Evolutionary conservation across 1,284 basidiomycete genomes (phyloP).

Genomic region (Boletellus deceptivus): DNA sequence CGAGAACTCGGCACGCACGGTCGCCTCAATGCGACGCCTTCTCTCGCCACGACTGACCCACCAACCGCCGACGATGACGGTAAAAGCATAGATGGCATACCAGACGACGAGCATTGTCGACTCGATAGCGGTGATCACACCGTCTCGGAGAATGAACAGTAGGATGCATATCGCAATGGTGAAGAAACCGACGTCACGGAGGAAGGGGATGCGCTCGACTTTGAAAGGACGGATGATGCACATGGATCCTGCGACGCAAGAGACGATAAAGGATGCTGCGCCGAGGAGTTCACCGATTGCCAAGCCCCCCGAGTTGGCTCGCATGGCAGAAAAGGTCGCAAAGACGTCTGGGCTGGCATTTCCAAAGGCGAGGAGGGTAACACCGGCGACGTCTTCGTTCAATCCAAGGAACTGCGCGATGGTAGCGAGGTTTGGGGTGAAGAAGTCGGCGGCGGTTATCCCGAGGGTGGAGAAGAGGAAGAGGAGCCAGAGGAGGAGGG

Average conservation of each 20-base stretch:
- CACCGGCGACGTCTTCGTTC: constrained; percentile 88
- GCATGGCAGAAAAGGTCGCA: constrained; percentile 93
- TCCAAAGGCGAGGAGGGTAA: constrained; percentile 91
- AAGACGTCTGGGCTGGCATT: constrained; percentile 94
- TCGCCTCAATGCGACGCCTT: constrained; percentile 45
- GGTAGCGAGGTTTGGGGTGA: constrained; percentile 90
- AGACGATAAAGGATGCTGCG: constrained; percentile 93
- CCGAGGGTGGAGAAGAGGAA: constrained; percentile 90
- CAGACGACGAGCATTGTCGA: constrained; percentile 70
- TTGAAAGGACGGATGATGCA: constrained; percentile 93
- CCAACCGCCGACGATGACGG: constrained; percentile 80
- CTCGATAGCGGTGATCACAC: constrained; percentile 72
- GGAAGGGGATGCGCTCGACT: constrained; percentile 77
- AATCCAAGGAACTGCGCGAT: constrained; percentile 80
- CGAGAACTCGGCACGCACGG: constrained; percentile 61
- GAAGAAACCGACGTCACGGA: constrained; percentile 95
- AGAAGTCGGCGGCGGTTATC: constrained; percentile 92
- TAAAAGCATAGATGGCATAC: constrained; percentile 77
- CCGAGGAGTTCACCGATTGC: constrained; percentile 95
- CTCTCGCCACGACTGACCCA: constrained; percentile 59
- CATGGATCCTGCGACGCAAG: constrained; percentile 94
- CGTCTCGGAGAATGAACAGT: constrained; percentile 79
- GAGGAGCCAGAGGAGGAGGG: constrained; percentile 70
- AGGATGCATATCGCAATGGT: constrained; percentile 74
- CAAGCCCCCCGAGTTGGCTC: constrained; percentile 79